A percentile compares a stretch with the other conserved stretches of the same genome.
These are phyloP conservation scores for Mycena vitilis DNA, from an alignment of 768 basidiomycete genomes.

Conservation along the genomic window DNA sequence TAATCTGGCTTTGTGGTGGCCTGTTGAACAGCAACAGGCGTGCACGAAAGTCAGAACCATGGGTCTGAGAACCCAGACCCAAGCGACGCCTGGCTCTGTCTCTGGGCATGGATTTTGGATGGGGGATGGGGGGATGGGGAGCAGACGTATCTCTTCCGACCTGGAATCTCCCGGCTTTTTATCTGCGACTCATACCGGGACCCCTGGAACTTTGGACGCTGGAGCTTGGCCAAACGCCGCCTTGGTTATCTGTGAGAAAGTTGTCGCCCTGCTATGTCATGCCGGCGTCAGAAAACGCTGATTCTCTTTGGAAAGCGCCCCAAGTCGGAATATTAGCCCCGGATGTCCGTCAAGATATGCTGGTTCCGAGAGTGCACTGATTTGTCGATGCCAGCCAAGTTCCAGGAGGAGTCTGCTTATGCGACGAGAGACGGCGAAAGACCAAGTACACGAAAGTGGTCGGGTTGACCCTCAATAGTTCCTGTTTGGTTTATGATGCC, in stretches of 20 bases:
- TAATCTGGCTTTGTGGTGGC: constrained; percentile 22
- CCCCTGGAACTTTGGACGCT: not conserved
- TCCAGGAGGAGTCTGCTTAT: not conserved
- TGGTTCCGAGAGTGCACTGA: not conserved
- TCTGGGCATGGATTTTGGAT: not conserved
- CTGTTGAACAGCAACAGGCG: constrained; percentile 1
- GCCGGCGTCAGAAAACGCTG: not conserved
- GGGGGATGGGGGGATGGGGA: not conserved
- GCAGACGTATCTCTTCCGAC: too few relatives aligned
- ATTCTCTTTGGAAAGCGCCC: not conserved
- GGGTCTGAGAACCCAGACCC: constrained; percentile 9
- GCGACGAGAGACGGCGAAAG: not conserved
- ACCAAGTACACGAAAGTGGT: not conserved
- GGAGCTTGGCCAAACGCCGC: not conserved
- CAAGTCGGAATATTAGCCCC: not conserved
- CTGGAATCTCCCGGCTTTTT: not conserved
- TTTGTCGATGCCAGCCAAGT: not conserved
- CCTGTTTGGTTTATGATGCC: not conserved
- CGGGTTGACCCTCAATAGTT: not conserved
- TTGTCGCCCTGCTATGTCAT: not conserved
- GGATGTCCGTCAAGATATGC: not conserved
- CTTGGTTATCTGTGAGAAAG: not conserved
- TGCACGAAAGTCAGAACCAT: constrained; percentile 3
- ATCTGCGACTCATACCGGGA: not conserved
- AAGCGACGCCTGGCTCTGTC: not conserved